Evolutionary conservation across 495 filamentous ascomycete species (phyloP).

Genomic region (Lophium mytilinum): DNA sequence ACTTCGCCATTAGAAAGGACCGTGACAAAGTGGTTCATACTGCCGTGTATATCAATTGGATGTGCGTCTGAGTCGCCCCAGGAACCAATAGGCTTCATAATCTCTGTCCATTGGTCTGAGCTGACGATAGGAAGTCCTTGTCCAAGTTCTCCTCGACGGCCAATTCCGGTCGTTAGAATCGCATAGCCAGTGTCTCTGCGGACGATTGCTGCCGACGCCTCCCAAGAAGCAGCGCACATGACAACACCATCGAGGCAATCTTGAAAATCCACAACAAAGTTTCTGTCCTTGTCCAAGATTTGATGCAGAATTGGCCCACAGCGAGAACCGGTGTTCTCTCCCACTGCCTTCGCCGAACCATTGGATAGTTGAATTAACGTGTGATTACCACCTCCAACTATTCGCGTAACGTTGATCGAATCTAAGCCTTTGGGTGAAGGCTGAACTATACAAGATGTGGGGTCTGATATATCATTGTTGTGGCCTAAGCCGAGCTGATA

Average conservation of each 20-base stretch:
- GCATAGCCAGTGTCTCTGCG: slow-evolving; percentile 24
- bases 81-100: neutral
- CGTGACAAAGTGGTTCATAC: slow-evolving; percentile 68
- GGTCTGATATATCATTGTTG: slow-evolving; percentile 58
- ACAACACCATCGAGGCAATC: slow-evolving; percentile 15
- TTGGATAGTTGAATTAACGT: slow-evolving; percentile 52
- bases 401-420: slow-evolving; percentile 20
- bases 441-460: slow-evolving; percentile 36
- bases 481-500: slow-evolving; percentile 79
- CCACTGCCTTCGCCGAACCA: neutral
- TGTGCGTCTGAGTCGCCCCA: neutral
- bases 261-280: slow-evolving; percentile 5
- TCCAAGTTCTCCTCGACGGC: slow-evolving; percentile 65
- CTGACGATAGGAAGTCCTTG: slow-evolving; percentile 35
- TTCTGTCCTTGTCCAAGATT: neutral
- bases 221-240: slow-evolving; percentile 66
- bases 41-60: slow-evolving; percentile 50
- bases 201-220: slow-evolving; percentile 52
- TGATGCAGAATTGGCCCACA: neutral
- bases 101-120: neutral
- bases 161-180: slow-evolving; percentile 57
- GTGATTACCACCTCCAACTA: slow-evolving; percentile 81
- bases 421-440: no score
- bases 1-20: slow-evolving; percentile 66
- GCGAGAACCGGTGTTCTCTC: neutral